phyloP scores from a whole-genome alignment of 2,329 filamentous ascomycete species.

The Beauveria sp. region DNA sequence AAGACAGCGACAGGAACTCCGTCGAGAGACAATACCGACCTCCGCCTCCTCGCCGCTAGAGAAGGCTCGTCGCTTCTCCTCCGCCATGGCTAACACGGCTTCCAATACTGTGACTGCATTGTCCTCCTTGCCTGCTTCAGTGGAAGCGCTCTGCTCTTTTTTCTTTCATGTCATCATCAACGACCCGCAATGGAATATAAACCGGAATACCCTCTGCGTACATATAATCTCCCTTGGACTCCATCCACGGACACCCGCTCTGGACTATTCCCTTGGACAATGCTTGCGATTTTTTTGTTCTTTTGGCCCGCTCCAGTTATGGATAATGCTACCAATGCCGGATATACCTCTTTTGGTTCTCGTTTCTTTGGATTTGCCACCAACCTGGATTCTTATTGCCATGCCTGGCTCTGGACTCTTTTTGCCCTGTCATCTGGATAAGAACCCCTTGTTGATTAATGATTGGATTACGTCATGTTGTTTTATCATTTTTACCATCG shows the following conservation, averaged over 20 bases:
- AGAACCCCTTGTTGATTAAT: background rate
- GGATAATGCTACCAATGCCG: constrained; percentile 18
- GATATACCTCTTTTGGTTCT: constrained; percentile 6
- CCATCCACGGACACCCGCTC: constrained; percentile 3
- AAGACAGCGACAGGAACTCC: constrained; percentile 33
- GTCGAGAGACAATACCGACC: constrained; percentile 31
- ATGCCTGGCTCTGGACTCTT: constrained; percentile 1
- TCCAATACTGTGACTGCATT: constrained; percentile 17
- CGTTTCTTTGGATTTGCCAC: constrained; percentile 3
- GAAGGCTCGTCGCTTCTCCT: background rate
- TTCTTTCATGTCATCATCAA: constrained; percentile 3
- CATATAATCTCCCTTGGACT: constrained; percentile 3
- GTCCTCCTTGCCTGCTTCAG: constrained; percentile 22
- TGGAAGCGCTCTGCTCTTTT: constrained; percentile 9
- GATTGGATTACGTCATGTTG: constrained; percentile 2
- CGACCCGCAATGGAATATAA: constrained; percentile 7
- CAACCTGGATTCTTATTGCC: constrained; percentile 5
- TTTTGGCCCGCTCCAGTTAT: constrained; percentile 14
- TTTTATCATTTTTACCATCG: background rate
- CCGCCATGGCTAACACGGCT: background rate
- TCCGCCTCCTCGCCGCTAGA: constrained; percentile 29
- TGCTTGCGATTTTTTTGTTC: constrained; percentile 16
- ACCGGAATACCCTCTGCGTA: constrained; percentile 1
- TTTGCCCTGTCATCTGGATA: background rate
- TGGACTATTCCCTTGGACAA: constrained; percentile 7